phyloP scores from a whole-genome alignment of 2,329 filamentous ascomycete genomes.

The Herpotrichia juniperi region DNA sequence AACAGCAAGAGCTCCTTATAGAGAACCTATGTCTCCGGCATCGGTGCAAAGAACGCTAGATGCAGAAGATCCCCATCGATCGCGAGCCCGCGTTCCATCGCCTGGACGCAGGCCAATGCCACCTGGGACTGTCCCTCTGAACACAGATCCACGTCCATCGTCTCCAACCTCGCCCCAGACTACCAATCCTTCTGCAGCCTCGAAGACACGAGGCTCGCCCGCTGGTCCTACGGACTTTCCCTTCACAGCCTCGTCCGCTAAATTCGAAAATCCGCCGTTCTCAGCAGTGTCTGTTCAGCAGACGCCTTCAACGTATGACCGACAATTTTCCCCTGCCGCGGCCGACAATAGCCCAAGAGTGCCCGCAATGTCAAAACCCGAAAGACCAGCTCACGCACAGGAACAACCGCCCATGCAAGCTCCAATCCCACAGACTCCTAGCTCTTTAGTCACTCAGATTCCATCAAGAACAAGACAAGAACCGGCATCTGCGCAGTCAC shows the following conservation, averaged over 20 bases:
- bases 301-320: neutral
- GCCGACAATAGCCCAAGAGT: conserved; percentile 23
- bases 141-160: conserved; percentile 30
- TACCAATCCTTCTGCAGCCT: conserved; percentile 29
- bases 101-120: conserved; percentile 34
- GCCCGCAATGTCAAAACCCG: conserved; percentile 31
- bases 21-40: conserved; percentile 15
- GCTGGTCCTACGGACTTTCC: conserved; percentile 25
- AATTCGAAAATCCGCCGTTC: conserved; percentile 12
- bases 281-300: conserved; percentile 12
- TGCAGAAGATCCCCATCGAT: conserved; percentile 36
- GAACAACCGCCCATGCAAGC: conserved; percentile 18
- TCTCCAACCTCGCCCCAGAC: conserved; percentile 36
- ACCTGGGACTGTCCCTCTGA: conserved; percentile 28
- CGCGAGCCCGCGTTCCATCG: conserved; percentile 36
- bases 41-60: conserved; percentile 23
- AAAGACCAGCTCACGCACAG: conserved; percentile 15
- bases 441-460: neutral
- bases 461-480: conserved; percentile 23
- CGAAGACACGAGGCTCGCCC: conserved; percentile 27
- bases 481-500: conserved; percentile 13
- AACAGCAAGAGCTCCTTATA: conserved; percentile 24
- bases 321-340: conserved; percentile 3
- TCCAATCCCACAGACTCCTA: conserved; percentile 9
- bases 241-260: conserved; percentile 17